Conservation (phyloP, 371 early-diverging fungal species). For the Chytridiales sp. region DNA sequence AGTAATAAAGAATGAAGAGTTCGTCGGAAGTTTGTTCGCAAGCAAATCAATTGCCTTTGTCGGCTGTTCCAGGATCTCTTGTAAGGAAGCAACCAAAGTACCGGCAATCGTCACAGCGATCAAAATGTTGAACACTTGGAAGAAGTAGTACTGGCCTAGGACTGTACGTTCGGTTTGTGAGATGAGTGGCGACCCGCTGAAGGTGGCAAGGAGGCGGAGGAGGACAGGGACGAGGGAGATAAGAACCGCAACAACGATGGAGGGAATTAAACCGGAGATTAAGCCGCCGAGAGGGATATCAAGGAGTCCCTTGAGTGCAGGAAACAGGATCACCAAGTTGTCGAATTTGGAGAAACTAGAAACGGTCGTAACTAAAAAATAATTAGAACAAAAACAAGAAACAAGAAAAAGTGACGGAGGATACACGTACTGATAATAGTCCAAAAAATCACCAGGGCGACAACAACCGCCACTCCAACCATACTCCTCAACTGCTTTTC, state of each 20-base stretch:
- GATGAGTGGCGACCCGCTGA: constrained; percentile 9
- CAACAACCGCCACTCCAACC: constrained; percentile 51
- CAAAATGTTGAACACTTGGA: constrained; percentile 81
- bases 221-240: constrained; percentile 71
- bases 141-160: constrained; percentile 72
- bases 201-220: constrained; percentile 35
- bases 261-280: constrained; percentile 78
- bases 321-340: constrained; percentile 57
- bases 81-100: constrained; percentile 57
- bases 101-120: constrained; percentile 68
- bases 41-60: constrained; percentile 52
- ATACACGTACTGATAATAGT: constrained; percentile 47
- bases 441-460: constrained; percentile 62
- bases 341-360: constrained; percentile 62
- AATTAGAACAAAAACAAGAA: neutral
- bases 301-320: constrained; percentile 32
- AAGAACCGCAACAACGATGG: constrained; percentile 67
- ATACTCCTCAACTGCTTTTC: constrained; percentile 58
- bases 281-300: constrained; percentile 53
- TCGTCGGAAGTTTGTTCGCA: constrained; percentile 62
- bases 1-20: constrained; percentile 77
- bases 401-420: constrained; percentile 30
- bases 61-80: constrained; percentile 46
- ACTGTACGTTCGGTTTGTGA: constrained; percentile 56
- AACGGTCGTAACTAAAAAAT: constrained; percentile 48